These are phyloP conservation scores for Domatiomyces catenatus DNA, from an alignment of 2,329 filamentous ascomycete genomes.

Conservation along the genomic window DNA sequence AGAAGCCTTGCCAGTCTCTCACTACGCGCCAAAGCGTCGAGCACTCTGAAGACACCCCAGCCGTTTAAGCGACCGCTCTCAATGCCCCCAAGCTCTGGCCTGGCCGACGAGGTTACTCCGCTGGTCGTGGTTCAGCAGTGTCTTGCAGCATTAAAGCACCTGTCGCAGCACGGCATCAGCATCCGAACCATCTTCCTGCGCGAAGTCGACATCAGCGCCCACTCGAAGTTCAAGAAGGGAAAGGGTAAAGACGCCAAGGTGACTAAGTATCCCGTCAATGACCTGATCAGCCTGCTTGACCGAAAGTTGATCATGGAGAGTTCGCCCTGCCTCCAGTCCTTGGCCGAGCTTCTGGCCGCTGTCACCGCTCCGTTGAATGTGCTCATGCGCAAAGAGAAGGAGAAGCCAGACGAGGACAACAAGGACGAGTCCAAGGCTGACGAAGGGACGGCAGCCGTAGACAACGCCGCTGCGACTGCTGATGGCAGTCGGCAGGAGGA, in stretches of 20 bases:
- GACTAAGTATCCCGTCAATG: constrained; percentile 81
- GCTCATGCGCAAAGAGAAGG: constrained; percentile 65
- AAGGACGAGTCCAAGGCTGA: constrained; percentile 18
- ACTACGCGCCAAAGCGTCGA: constrained; percentile 69
- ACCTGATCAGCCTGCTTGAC: constrained; percentile 71
- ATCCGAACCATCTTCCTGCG: constrained; percentile 85
- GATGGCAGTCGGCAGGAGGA: constrained; percentile 20
- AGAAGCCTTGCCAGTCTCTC: constrained; percentile 90
- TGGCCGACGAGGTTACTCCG: constrained; percentile 78
- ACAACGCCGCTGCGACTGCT: constrained; percentile 15
- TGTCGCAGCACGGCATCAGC: constrained; percentile 72
- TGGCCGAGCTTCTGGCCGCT: constrained; percentile 72
- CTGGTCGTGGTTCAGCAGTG: constrained; percentile 94
- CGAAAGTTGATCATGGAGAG: constrained; percentile 95
- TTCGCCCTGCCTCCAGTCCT: constrained; percentile 86
- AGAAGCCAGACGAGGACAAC: constrained; percentile 22
- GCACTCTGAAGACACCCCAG: constrained; percentile 67
- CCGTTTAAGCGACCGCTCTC: constrained; percentile 60
- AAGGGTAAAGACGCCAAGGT: constrained; percentile 75
- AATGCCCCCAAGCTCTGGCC: constrained; percentile 36
- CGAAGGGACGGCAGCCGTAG: constrained; percentile 18
- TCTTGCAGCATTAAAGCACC: constrained; percentile 65
- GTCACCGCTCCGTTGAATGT: constrained; percentile 76
- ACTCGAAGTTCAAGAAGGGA: constrained; percentile 74
- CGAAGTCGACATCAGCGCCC: constrained; percentile 69